Percentiles rank a stretch among this genome's conserved stretches.
Conservation (phyloP, 2,329 filamentous ascomycete genomes). For the Sporothrix pseudoabietina region DNA sequence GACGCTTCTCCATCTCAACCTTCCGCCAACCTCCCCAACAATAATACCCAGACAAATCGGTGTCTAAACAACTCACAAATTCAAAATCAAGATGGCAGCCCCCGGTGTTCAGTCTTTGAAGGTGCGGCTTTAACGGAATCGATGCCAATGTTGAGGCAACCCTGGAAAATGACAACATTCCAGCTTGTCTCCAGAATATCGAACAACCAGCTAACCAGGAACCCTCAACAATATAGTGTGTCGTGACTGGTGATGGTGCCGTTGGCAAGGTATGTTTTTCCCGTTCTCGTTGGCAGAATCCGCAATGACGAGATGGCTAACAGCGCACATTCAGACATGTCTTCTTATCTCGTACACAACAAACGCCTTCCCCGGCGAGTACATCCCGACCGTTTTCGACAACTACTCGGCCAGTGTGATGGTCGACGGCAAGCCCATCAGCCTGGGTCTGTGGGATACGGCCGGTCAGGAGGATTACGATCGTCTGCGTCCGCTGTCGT, state of each 20-base stretch:
- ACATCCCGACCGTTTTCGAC: conserved; percentile 98
- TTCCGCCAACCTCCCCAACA: background rate
- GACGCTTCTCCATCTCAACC: background rate
- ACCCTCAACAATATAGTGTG: conserved; percentile 64
- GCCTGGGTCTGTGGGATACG: conserved; percentile 96
- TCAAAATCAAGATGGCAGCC: conserved; percentile 68
- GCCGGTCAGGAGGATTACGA: conserved; percentile 99
- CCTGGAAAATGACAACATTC: background rate
- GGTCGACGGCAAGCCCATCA: conserved; percentile 98
- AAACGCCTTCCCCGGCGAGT: conserved; percentile 99
- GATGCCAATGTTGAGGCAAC: background rate
- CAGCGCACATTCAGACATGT: conserved; percentile 71
- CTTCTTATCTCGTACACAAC: conserved; percentile 99
- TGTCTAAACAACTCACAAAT: conserved; percentile 13
- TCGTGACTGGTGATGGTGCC: conserved; percentile 98
- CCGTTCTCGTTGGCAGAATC: background rate
- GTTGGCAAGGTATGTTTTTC: conserved; percentile 79
- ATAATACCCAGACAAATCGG: conserved; percentile 18
- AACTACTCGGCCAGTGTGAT: conserved; percentile 99
- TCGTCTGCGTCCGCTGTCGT: conserved; percentile 88
- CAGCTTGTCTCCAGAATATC: background rate
- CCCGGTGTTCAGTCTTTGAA: conserved; percentile 88
- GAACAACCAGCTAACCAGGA: background rate
- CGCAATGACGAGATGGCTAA: conserved; percentile 37
- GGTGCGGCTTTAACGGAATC: conserved; percentile 54